Evolutionary conservation across 441 rosid genomes (phyloP), one percentile per base, ranked within the genome.

Genomic region (Corymbia calophylla): DNA sequence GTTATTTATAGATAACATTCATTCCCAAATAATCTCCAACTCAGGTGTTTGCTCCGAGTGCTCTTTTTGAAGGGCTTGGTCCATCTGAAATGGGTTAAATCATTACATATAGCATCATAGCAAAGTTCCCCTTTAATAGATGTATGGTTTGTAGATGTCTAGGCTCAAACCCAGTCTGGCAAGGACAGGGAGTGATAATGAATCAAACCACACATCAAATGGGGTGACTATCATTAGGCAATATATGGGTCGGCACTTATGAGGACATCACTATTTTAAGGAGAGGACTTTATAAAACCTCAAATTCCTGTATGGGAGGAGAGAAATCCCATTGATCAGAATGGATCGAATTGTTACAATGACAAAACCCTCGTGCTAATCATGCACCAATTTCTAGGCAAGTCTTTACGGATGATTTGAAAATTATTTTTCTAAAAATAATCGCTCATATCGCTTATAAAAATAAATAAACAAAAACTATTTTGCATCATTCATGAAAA

Each of bases 1-100:
- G 49, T 73, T 39, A 19, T 73, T 11, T 13, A 62, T 62, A 6
- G 29, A 62, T 62, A 62, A 62, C 18, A 62, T 29, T 32, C 68
- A 62, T 62, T 62, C 68, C 8, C 1, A 0, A 29, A 6, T 29
- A 29, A 62, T 62, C 18, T 29, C 68, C 1, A 62, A 62, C 68
- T 62, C 32, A 0, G n/a, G 68, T 14, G 68, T 1, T 62, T 62
- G 29, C 32, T 62, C 15, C 10, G 32, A 64, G 21, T 64, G 21
- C 73, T n/a, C 73, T 64, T 7, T 15, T 64, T 64, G 39, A 64
- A 64, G 68, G 35, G 73, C 73, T n/a, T 64, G 32, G 21, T 15
- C 35, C 39, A 64, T 7, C 0, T 17, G 7, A n/a, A 64, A n/a
- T 64, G 21, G 0, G 32, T 4, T 15, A 10, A 7, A 19, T 8